Evolutionary conservation across 2,329 filamentous ascomycete genomes (phyloP).

Genomic region (Aspergillus pseudoviridinutans): DNA sequence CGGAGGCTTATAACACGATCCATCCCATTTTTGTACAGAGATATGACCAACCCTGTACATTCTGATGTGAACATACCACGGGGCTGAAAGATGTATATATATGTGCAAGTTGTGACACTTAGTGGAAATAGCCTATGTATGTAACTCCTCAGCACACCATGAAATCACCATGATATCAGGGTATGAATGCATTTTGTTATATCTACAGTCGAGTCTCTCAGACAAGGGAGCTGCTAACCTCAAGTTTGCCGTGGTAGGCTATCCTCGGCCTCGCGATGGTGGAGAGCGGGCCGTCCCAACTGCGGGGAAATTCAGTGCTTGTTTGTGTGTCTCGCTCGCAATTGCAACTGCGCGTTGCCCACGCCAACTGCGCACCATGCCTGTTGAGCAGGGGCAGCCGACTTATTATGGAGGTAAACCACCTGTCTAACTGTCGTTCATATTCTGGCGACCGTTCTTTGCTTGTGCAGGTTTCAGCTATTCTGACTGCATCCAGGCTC

Average conservation of each 20-base stretch:
- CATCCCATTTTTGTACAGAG: neutral
- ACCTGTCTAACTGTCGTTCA: neutral
- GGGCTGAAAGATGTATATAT: neutral
- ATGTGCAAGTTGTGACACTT: neutral
- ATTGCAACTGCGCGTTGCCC: neutral
- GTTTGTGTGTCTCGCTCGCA: neutral
- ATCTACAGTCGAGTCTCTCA: neutral
- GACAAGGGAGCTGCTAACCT: neutral
- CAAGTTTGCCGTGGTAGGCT: neutral
- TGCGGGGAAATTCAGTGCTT: neutral
- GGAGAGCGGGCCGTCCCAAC: neutral
- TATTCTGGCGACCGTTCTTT: neutral
- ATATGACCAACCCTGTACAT: neutral
- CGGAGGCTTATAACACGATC: neutral
- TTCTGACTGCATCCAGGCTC: conserved; percentile 11
- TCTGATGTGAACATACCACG: neutral
- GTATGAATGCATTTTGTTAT: too few relatives aligned
- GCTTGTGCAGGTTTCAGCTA: neutral
- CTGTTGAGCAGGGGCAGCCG: neutral
- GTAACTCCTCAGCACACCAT: neutral
- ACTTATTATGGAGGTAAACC: conserved; percentile 2
- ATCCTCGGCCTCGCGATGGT: neutral
- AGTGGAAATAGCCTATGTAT: too few relatives aligned
- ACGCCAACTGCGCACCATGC: neutral
- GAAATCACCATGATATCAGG: too few relatives aligned